Percentiles rank a stretch among this genome's conserved stretches.
phyloP scores from a whole-genome alignment of 2,329 filamentous ascomycete species.

The Penicillium brevicompactum region DNA sequence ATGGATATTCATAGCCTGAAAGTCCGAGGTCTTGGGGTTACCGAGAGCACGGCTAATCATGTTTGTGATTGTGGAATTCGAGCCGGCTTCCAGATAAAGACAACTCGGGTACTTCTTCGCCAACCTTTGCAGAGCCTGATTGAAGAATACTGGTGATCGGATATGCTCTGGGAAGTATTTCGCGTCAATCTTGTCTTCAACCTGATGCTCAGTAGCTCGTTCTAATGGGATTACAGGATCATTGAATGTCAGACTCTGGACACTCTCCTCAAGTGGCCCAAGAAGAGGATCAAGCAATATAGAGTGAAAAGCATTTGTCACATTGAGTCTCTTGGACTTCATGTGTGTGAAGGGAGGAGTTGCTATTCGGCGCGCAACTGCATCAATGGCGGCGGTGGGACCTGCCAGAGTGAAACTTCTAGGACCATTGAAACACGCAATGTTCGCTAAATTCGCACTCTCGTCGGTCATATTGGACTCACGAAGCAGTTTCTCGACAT shows the following conservation, averaged over 20 bases:
- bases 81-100: constrained; percentile 48
- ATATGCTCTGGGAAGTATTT: constrained; percentile 33
- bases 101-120: constrained; percentile 18
- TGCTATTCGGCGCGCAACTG: constrained; percentile 7
- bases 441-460: constrained; percentile 9
- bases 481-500: not conserved
- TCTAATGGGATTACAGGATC: constrained; percentile 29
- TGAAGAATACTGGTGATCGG: constrained; percentile 49
- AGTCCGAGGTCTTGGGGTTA: not conserved
- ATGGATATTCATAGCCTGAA: constrained; percentile 21
- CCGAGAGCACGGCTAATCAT: constrained; percentile 34
- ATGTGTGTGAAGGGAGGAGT: constrained; percentile 8
- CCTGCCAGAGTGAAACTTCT: constrained; percentile 26
- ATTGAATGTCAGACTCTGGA: not conserved
- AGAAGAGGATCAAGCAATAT: constrained; percentile 42
- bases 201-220: constrained; percentile 14
- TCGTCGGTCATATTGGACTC: not conserved
- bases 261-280: constrained; percentile 28
- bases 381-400: constrained; percentile 1
- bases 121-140: constrained; percentile 44
- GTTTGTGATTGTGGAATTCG: constrained; percentile 35
- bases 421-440: constrained; percentile 31
- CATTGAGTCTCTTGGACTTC: constrained; percentile 43
- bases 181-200: not conserved
- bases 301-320: constrained; percentile 55